Percentiles rank a stretch among this genome's conserved stretches.
Evolutionary conservation across 768 basidiomycete species (phyloP).

Genomic region (Exsudoporus frostii): DNA sequence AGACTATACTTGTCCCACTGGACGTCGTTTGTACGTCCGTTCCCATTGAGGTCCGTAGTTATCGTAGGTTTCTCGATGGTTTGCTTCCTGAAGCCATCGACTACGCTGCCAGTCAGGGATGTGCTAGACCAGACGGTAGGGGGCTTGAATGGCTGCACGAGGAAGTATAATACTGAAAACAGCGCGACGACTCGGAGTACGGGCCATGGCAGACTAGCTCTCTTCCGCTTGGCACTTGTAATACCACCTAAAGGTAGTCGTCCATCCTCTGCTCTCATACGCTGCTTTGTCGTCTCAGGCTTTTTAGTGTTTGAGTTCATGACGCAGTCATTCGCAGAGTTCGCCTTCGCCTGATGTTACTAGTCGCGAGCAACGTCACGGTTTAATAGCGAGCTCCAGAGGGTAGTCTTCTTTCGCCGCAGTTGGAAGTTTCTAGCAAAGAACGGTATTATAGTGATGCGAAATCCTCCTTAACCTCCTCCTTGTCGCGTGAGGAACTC

Average conservation of each 20-base stretch:
- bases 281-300: background rate
- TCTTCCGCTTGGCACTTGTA: constrained; percentile 2
- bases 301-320: constrained; percentile 4
- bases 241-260: background rate
- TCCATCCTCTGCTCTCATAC: background rate
- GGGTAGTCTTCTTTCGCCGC: background rate
- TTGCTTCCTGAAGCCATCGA: background rate
- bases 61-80: background rate
- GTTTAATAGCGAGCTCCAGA: background rate
- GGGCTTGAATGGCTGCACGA: constrained; percentile 11
- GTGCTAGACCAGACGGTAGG: background rate
- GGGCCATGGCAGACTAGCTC: constrained; percentile 8
- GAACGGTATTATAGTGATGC: too few relatives aligned
- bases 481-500: too few relatives aligned
- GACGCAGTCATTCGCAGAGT: background rate
- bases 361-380: background rate
- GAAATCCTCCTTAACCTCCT: background rate
- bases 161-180: constrained; percentile 16
- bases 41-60: constrained; percentile 19
- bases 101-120: background rate
- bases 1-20: constrained; percentile 72
- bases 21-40: constrained; percentile 38
- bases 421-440: background rate
- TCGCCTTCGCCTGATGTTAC: background rate
- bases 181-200: constrained; percentile 5